Evolutionary conservation across 2,329 filamentous ascomycete genomes (phyloP).

Genomic region (Colletotrichum paranaense): DNA sequence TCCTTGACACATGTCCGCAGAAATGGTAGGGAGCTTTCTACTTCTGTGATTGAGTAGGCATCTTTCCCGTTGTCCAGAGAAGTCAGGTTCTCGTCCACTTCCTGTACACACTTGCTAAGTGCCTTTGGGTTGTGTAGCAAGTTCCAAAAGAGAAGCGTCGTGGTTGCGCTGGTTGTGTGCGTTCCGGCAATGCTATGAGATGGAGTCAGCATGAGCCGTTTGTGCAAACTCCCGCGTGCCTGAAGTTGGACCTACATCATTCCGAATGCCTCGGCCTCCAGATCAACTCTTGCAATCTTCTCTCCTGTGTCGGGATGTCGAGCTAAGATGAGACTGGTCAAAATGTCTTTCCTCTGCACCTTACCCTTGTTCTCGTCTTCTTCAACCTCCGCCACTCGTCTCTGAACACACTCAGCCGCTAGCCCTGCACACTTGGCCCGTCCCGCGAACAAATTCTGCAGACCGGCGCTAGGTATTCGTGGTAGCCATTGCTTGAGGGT

Average conservation of each 20-base stretch:
- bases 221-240: neutral
- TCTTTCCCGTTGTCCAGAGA: conserved; percentile 1
- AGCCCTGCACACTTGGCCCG: conserved; percentile 35
- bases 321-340: conserved; percentile 49
- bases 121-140: conserved; percentile 9
- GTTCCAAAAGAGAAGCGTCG: conserved; percentile 4
- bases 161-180: conserved; percentile 17
- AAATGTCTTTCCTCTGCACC: conserved; percentile 43
- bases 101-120: neutral
- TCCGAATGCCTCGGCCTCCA: conserved; percentile 50
- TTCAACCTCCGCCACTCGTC: conserved; percentile 24
- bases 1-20: conserved; percentile 16
- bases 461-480: conserved; percentile 35
- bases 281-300: conserved; percentile 42
- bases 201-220: neutral
- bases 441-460: conserved; percentile 40
- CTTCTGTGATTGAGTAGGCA: conserved; percentile 5
- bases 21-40: conserved; percentile 1
- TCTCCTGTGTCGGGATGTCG: conserved; percentile 49
- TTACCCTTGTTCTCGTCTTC: neutral
- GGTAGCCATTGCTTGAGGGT: conserved; percentile 43
- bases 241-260: conserved; percentile 44
- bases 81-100: neutral
- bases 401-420: conserved; percentile 38
- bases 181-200: conserved; percentile 12